These are phyloP conservation scores for Spathaspora arborariae DNA, from an alignment of 805 yeast genomes.

Conservation along the genomic window DNA sequence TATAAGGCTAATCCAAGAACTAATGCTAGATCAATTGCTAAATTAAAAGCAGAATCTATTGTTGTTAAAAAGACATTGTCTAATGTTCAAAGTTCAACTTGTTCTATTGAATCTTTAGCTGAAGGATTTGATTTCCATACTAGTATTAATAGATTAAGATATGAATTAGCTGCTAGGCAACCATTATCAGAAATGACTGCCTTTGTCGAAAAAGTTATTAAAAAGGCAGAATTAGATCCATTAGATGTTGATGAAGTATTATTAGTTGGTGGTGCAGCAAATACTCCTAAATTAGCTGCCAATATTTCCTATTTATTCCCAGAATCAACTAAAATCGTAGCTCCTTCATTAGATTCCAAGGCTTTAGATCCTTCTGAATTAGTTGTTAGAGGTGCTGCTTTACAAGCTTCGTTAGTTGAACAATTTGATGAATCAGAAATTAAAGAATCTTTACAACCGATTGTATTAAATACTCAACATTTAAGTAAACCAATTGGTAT, in stretches of 20 bases:
- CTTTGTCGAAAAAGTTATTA: constrained; percentile 70
- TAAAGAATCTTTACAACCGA: constrained; percentile 75
- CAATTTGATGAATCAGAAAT: constrained; percentile 80
- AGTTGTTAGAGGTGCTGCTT: constrained; percentile 90
- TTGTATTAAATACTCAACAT: constrained; percentile 86
- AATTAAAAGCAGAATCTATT: constrained; percentile 78
- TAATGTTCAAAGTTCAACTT: constrained; percentile 81
- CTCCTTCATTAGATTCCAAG: constrained; percentile 76
- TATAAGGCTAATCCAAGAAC: constrained; percentile 73
- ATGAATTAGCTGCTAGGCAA: constrained; percentile 79
- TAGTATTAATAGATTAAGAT: constrained; percentile 89
- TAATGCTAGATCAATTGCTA: constrained; percentile 82
- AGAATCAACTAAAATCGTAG: constrained; percentile 65
- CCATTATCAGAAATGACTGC: constrained; percentile 71
- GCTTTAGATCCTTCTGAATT: constrained; percentile 86
- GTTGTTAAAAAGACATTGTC: constrained; percentile 87
- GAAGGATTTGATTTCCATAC: constrained; percentile 94
- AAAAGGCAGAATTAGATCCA: constrained; percentile 79
- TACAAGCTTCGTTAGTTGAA: constrained; percentile 87
- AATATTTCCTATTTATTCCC: constrained; percentile 76
- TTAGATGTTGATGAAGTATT: constrained; percentile 88
- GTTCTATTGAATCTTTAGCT: constrained; percentile 91
- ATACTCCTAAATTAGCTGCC: constrained; percentile 85
- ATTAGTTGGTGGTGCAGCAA: constrained; percentile 89
- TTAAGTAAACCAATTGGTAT: constrained; percentile 80